Base-by-base conservation (phyloP, 495 filamentous ascomycete genomes). In the Neurospora sp. region DNA sequence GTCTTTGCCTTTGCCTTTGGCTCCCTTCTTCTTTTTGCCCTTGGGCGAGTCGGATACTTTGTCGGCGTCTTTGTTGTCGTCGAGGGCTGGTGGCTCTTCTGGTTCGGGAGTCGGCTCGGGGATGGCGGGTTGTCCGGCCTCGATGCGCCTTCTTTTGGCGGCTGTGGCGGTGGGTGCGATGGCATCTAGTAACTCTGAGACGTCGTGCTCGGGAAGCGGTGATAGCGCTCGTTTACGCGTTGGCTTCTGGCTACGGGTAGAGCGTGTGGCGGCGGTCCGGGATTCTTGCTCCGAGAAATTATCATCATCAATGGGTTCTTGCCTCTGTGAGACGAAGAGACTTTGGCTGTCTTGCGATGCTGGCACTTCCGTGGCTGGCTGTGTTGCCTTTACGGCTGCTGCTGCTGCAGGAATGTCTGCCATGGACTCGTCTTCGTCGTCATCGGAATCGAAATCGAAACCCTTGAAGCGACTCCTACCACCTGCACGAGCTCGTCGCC, bases 81-180 rank as follows among this genome's bases (percentile, higher is more conserved):
- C 48, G 9, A 20, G 39, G 16, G 71, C 20, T 2, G 48, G 73
- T 46, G 48, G 39, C 22, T 68, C 39, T 20, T 77, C 72, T 1
- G 76, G 76, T 11, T 76, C 75, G 68, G 73, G 74, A 11, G 72
- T 71, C 14, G 73, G 69, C 71, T 69, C 77, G 61, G 75, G 79
- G 65, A 79, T 71, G 0, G 81, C 78, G 0, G 79, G 79, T 70
- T 86, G 81, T 12, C 83, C 83, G 20, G 84, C 81, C 31, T 85
- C 88, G 48, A 90, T 81, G 7, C 87, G 86, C 12, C 90, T 89
- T 16, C 89, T 88, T 80, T 96, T 96, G 77, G 93, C 86, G 18
- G 90, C 90, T 20, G 88, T 86, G 37, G 93, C 89, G 6, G 89
- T 90, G 1, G 93, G 92, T 1, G 94, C 86, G 27, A 96, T 84